Percentiles rank a stretch among this genome's conserved stretches.
These are phyloP conservation scores for Hyaloscypha hepaticicola DNA, from an alignment of 495 filamentous ascomycete species.

Conservation along the genomic window DNA sequence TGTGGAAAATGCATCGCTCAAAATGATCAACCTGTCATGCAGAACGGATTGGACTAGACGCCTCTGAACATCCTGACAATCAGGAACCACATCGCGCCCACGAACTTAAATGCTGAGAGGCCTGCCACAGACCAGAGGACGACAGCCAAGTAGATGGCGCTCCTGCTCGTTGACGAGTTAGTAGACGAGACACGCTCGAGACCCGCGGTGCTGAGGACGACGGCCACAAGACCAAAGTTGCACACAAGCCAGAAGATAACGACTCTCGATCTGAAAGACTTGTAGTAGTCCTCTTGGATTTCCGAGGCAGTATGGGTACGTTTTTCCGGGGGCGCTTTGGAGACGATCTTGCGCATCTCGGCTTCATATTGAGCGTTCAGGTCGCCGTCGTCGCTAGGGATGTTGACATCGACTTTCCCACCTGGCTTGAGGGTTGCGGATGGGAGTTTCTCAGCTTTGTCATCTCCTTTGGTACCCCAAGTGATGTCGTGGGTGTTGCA, in stretches of 20 bases:
- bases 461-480: constrained; percentile 95
- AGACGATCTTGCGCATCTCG: constrained; percentile 72
- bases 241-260: constrained; percentile 96
- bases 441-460: constrained; percentile 80
- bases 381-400: constrained; percentile 75
- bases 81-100: constrained; percentile 93
- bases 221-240: constrained; percentile 84
- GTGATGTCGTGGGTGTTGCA: constrained; percentile 98
- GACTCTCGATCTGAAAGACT: constrained; percentile 86
- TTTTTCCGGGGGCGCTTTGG: constrained; percentile 66
- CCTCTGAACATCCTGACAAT: constrained; percentile 83
- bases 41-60: constrained; percentile 39
- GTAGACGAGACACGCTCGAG: constrained; percentile 60
- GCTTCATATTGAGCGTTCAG: constrained; percentile 93
- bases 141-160: constrained; percentile 83
- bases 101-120: constrained; percentile 82
- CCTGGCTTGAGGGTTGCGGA: constrained; percentile 81
- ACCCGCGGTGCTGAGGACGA: constrained; percentile 85
- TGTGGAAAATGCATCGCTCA: constrained; percentile 1
- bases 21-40: background rate
- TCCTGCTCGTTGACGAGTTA: constrained; percentile 40
- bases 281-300: constrained; percentile 97
- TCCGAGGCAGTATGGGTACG: constrained; percentile 60
- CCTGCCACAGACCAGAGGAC: constrained; percentile 92
- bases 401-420: constrained; percentile 90